Conservation (phyloP, 1,284 basidiomycete species). For the Gymnopus androsaceus region DNA sequence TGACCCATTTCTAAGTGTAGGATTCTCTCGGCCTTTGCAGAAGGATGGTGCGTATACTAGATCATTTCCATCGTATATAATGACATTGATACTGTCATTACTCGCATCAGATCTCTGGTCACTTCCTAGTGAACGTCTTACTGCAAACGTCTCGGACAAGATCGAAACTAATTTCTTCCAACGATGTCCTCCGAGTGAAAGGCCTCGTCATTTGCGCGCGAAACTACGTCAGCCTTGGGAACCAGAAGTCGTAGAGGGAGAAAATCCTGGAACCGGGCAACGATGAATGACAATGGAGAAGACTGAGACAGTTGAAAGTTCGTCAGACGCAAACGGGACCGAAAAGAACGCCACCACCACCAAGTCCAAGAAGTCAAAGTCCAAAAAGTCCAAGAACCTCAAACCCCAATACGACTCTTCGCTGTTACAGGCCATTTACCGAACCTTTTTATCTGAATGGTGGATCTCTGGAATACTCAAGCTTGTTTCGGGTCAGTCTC, state of each 20-base stretch:
- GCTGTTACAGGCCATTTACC: constrained; percentile 59
- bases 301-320: background rate
- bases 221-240: constrained; percentile 14
- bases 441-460: constrained; percentile 54
- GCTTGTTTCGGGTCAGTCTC: constrained; percentile 49
- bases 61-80: background rate
- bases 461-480: constrained; percentile 59
- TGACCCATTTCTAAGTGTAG: constrained; percentile 51
- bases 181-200: constrained; percentile 49
- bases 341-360: background rate
- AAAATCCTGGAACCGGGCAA: background rate
- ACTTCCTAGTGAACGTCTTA: constrained; percentile 42
- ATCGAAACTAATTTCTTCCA: constrained; percentile 51
- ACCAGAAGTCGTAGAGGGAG: background rate
- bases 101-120: constrained; percentile 51
- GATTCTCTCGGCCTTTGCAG: constrained; percentile 56
- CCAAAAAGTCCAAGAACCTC: background rate
- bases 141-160: constrained; percentile 39
- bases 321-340: background rate
- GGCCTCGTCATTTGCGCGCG: constrained; percentile 35
- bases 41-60: constrained; percentile 47
- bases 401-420: constrained; percentile 52
- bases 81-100: background rate
- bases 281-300: background rate
- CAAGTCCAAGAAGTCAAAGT: background rate